Evolutionary conservation across 495 filamentous ascomycete species (phyloP).

Genomic region (Xylaria telfairii): DNA sequence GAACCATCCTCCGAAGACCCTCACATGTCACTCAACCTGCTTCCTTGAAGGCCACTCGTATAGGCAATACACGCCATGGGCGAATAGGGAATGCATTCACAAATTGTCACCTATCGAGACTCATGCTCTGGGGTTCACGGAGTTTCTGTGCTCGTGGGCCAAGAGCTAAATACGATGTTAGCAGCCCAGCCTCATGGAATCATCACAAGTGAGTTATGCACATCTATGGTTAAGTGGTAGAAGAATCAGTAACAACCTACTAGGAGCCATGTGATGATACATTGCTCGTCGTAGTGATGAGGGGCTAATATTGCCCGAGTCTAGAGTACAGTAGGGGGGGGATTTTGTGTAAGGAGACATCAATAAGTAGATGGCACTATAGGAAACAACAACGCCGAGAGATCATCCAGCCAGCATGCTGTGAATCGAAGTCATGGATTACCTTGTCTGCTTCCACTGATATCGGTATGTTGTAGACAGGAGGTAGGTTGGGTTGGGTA

Average conservation of each 20-base stretch:
- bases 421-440: constrained; percentile 18
- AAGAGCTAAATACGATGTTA: constrained; percentile 6
- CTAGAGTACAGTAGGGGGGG: neutral
- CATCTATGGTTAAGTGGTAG: neutral
- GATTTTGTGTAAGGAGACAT: neutral
- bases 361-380: constrained; percentile 14
- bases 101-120: constrained; percentile 19
- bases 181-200: neutral
- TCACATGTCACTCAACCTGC: constrained; percentile 12
- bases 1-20: constrained; percentile 10
- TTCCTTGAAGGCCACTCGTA: constrained; percentile 11
- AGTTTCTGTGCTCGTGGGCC: neutral
- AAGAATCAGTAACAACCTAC: constrained; percentile 1
- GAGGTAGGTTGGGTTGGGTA: constrained; percentile 38
- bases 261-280: constrained; percentile 13
- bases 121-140: neutral
- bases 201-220: neutral
- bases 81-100: constrained; percentile 22
- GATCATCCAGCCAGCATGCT: neutral
- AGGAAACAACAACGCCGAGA: constrained; percentile 6
- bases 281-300: neutral
- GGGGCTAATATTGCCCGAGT: neutral
- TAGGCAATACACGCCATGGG: constrained; percentile 8
- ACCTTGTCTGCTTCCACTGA: constrained; percentile 27
- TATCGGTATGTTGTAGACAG: constrained; percentile 14